A percentile compares a stretch with the other conserved stretches of the same genome.
Evolutionary conservation across 2,329 filamentous ascomycete species (phyloP).

Genomic region (Cladosporium halotolerans): DNA sequence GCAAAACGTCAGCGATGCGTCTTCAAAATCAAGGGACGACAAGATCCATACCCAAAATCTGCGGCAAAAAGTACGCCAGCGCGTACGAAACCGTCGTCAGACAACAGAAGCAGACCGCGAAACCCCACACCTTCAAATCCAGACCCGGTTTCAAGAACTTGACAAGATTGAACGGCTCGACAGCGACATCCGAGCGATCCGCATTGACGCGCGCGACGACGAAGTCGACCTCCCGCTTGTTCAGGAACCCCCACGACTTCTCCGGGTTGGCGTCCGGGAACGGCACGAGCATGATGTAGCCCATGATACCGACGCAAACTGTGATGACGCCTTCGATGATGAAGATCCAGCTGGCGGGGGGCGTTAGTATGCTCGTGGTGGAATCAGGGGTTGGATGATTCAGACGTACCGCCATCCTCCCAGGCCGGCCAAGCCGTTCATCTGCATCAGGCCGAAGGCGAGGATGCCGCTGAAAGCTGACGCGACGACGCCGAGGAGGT

Average conservation of each 20-base stretch:
- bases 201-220: constrained; percentile 13
- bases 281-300: constrained; percentile 10
- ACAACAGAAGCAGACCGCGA: constrained; percentile 51
- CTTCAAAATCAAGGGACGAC: too few species aligned
- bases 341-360: constrained; percentile 40
- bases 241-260: constrained; percentile 32
- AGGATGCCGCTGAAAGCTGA: constrained; percentile 44
- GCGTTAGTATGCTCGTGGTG: constrained; percentile 2
- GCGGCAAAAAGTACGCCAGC: constrained; percentile 67
- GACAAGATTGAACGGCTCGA: constrained; percentile 19
- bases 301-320: constrained; percentile 10
- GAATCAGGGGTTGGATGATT: too few species aligned
- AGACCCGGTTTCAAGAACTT: constrained; percentile 43
- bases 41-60: constrained; percentile 53
- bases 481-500: constrained; percentile 43
- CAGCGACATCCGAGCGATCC: constrained; percentile 11
- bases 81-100: constrained; percentile 68
- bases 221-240: constrained; percentile 12
- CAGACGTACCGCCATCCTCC: constrained; percentile 39
- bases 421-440: constrained; percentile 43
- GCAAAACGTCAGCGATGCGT: too few species aligned
- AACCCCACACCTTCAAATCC: constrained; percentile 50
- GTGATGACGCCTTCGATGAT: constrained; percentile 31
- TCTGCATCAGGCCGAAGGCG: constrained; percentile 30
- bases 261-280: constrained; percentile 15